Evolutionary conservation across 2,329 filamentous ascomycete genomes (phyloP).

Genomic region (Gaeumannomyces sp.): DNA sequence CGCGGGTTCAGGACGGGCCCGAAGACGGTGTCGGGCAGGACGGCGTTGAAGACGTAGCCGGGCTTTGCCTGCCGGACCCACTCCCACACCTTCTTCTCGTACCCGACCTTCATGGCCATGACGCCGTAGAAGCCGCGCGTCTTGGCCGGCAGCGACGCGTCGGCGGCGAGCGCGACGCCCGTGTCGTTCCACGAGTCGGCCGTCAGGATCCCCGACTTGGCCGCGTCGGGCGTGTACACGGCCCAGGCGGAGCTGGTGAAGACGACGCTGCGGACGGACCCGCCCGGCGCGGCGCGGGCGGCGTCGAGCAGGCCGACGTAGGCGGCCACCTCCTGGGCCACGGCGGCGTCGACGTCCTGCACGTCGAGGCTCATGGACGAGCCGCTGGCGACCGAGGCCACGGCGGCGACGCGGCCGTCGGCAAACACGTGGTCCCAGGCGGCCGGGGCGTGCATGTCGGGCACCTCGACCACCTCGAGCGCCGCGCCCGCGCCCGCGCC

Average conservation of each 20-base stretch:
- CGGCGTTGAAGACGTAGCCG: slow-evolving; percentile 24
- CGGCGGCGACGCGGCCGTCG: slow-evolving; percentile 16
- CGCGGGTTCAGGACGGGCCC: slow-evolving; percentile 23
- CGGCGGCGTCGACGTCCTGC: slow-evolving; percentile 17
- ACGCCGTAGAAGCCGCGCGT: slow-evolving; percentile 20
- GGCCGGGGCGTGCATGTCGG: slow-evolving; percentile 20
- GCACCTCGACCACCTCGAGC: slow-evolving; percentile 22
- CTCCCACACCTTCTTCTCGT: slow-evolving; percentile 27
- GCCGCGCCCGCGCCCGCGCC: slow-evolving; percentile 10
- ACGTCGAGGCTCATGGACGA: slow-evolving; percentile 10
- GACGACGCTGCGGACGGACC: slow-evolving; percentile 22
- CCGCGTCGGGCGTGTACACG: slow-evolving; percentile 22
- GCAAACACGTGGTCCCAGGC: slow-evolving; percentile 19
- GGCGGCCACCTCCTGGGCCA: slow-evolving; percentile 18
- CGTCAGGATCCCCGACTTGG: slow-evolving; percentile 18
- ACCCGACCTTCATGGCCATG: slow-evolving; percentile 27
- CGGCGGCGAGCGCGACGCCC: slow-evolving; percentile 18
- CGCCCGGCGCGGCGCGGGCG: slow-evolving; percentile 15
- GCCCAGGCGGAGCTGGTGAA: slow-evolving; percentile 28
- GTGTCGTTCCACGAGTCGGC: slow-evolving; percentile 26
- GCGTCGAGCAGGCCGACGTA: slow-evolving; percentile 20
- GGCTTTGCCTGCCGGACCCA: slow-evolving; percentile 25
- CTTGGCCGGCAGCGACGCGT: slow-evolving; percentile 12
- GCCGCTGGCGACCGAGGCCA: slow-evolving; percentile 23
- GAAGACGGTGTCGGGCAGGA: slow-evolving; percentile 26